Evolutionary conservation across 257 asterid genomes (phyloP), one percentile per base, ranked within the genome.

Genomic region (Paulownia fortunei): DNA sequence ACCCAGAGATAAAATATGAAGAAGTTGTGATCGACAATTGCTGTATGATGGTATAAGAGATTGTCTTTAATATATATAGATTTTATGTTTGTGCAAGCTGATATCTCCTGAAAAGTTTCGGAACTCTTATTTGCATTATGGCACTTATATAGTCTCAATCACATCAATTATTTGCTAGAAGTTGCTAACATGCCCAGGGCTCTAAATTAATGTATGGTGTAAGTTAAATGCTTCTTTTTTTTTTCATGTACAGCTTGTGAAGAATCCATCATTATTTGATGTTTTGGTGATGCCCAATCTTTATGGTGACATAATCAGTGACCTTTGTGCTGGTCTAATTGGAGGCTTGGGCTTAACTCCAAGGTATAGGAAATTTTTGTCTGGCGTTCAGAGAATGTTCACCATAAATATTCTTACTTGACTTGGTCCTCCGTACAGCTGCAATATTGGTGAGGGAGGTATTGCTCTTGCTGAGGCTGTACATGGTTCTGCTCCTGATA

Each of bases 391-490:
- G n/a, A n/a, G n/a, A n/a, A n/a, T n/a, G n/a, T n/a, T n/a, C n/a
- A n/a, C n/a, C n/a, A n/a, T n/a, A n/a, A n/a, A n/a, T n/a, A n/a
- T n/a, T n/a, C n/a, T n/a, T n/a, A n/a, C n/a, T n/a, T n/a, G n/a
- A n/a, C n/a, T n/a, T n/a, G n/a, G n/a, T n/a, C n/a, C n/a, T n/a
- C n/a, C n/a, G n/a, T n/a, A n/a, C 86, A 90, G 96, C 76, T 82
- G 87, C 86, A 90, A 90, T 76, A 88, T 90, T 69, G 96, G 96
- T 26, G 91, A 86, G 84, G 96, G 91, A 76, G 96, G 96, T 11
- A 85, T 90, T 59, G 96, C 92, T 73, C 92, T 90, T 82, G 96
- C 96, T 52, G 96, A 90, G 88, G 96, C 93, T 55, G 96, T 90
- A 34, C 96, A 90, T 72, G 96, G 96, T 81, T 90, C 96, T 63